These are phyloP conservation scores for Mycogone perniciosa DNA, from an alignment of 2,329 filamentous ascomycete species.

Conservation along the genomic window DNA sequence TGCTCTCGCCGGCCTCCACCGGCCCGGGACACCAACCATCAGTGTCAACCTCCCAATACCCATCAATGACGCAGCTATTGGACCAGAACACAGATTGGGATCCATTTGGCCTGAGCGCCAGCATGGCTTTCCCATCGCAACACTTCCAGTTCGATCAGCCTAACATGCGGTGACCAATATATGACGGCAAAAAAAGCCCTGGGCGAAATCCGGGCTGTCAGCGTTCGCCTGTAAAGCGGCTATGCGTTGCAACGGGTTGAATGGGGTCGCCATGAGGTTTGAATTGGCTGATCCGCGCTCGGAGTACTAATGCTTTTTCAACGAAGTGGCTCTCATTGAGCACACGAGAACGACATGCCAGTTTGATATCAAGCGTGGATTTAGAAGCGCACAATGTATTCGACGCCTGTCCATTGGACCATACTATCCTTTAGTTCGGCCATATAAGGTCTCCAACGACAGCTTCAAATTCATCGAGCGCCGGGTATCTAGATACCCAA, in stretches of 20 bases:
- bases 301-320: background rate
- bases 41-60: conserved; percentile 43
- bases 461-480: background rate
- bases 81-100: conserved; percentile 89
- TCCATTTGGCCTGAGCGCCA: conserved; percentile 86
- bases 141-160: conserved; percentile 68
- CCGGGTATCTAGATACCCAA: background rate
- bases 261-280: background rate
- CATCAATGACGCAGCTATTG: conserved; percentile 54
- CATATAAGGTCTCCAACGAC: background rate
- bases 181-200: background rate
- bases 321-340: background rate
- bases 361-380: background rate
- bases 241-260: background rate
- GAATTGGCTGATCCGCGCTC: background rate
- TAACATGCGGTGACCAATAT: conserved; percentile 38
- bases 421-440: too few relatives aligned
- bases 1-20: conserved; percentile 36
- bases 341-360: background rate
- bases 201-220: background rate
- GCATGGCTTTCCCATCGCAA: conserved; percentile 88
- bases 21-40: conserved; percentile 32
- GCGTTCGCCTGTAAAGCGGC: background rate
- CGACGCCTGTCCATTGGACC: too few relatives aligned
- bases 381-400: too few relatives aligned